A percentile compares a stretch with the other conserved stretches of the same genome.
Evolutionary conservation across 1,284 basidiomycete species (phyloP).

Genomic region (Heterobasidion annosum): DNA sequence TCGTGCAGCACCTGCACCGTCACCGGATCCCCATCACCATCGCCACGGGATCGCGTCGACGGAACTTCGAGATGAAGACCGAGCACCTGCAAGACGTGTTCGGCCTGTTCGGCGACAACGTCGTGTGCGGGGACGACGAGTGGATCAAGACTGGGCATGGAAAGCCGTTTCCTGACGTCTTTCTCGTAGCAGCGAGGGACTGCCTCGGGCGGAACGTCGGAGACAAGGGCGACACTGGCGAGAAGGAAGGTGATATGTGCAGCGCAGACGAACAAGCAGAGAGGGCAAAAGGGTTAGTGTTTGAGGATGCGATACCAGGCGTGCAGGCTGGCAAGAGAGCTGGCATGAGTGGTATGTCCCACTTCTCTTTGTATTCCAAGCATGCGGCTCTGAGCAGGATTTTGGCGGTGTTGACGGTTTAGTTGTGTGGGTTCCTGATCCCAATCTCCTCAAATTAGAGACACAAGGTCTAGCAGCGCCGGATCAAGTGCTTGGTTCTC

Average conservation of each 20-base stretch:
- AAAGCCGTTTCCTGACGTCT: constrained; percentile 73
- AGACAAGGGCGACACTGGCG: constrained; percentile 37
- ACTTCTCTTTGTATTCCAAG: background rate
- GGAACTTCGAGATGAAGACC: constrained; percentile 60
- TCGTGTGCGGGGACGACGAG: constrained; percentile 64
- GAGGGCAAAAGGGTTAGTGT: constrained; percentile 56
- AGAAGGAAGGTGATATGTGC: constrained; percentile 18
- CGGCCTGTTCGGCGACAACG: constrained; percentile 45
- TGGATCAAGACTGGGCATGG: constrained; percentile 21
- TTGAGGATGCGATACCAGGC: constrained; percentile 69
- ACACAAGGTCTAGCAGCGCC: constrained; percentile 29
- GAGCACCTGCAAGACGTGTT: constrained; percentile 48
- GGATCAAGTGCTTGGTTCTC: constrained; percentile 44
- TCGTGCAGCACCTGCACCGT: constrained; percentile 55
- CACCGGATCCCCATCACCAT: constrained; percentile 67
- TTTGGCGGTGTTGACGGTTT: background rate
- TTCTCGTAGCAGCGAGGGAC: constrained; percentile 55
- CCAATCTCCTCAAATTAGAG: constrained; percentile 45
- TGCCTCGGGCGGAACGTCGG: constrained; percentile 18
- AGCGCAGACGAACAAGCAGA: constrained; percentile 33
- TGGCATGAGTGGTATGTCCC: constrained; percentile 63
- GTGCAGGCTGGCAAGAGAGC: constrained; percentile 70
- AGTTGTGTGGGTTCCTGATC: constrained; percentile 77
- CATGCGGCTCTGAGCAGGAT: background rate
- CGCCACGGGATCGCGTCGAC: constrained; percentile 61